Percentiles rank a stretch among this genome's conserved stretches.
Conservation (phyloP, 140 eudicot species). For the Ambrosia hybrid region DNA sequence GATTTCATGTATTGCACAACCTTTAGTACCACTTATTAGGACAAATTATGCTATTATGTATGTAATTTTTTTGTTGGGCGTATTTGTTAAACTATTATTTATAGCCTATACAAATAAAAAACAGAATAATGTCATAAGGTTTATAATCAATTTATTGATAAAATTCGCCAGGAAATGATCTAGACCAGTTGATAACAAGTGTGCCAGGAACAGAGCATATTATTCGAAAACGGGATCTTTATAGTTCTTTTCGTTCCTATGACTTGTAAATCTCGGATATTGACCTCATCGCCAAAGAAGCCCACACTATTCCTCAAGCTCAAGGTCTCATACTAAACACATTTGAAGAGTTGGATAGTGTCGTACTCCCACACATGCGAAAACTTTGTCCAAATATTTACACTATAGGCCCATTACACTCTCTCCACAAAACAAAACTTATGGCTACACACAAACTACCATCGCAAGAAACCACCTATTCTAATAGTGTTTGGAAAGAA, state of each 20-base stretch:
- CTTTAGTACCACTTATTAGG: too few relatives aligned
- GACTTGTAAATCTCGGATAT: constrained; percentile 15
- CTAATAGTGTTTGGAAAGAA: constrained; percentile 55
- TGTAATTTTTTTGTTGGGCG: too few relatives aligned
- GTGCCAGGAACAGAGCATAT: constrained; percentile 45
- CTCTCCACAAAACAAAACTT: constrained; percentile 36
- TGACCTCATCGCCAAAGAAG: constrained; percentile 31
- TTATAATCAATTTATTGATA: not conserved
- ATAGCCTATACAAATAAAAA: too few relatives aligned
- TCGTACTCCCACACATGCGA: constrained; percentile 43
- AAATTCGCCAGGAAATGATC: constrained; percentile 28
- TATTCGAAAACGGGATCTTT: constrained; percentile 61
- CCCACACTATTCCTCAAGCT: constrained; percentile 33
- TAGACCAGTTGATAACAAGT: constrained; percentile 34
- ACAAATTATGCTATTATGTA: too few relatives aligned
- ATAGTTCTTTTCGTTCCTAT: constrained; percentile 30
- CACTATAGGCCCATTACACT: constrained; percentile 70
- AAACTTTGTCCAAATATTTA: constrained; percentile 49
- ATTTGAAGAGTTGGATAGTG: constrained; percentile 54
- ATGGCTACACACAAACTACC: not conserved
- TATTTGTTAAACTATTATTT: too few relatives aligned
- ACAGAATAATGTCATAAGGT: too few relatives aligned
- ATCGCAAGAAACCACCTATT: not conserved
- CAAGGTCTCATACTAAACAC: constrained; percentile 74
- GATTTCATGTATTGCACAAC: too few relatives aligned